These are phyloP conservation scores for Abelmoschus esculentus DNA, from an alignment of 345 rosid genomes.

Conservation along the genomic window DNA sequence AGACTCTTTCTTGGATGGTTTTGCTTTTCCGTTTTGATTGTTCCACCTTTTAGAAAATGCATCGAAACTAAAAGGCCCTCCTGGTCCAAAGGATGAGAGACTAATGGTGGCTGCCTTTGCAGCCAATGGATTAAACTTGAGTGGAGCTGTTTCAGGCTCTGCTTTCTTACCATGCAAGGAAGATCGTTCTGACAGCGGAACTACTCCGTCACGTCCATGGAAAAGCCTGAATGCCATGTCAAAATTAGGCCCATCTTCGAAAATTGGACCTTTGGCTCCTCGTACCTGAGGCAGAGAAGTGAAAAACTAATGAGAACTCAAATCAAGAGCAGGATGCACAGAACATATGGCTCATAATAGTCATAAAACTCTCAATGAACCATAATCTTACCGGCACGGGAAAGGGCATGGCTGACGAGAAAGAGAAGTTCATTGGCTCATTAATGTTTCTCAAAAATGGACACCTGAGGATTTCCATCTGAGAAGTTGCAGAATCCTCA, in stretches of 20 bases:
- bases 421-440: constrained; percentile 83
- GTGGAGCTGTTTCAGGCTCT: constrained; percentile 28
- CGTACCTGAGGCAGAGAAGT: constrained; percentile 33
- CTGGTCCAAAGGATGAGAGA: constrained; percentile 82
- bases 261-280: constrained; percentile 74
- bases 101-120: constrained; percentile 93
- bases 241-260: constrained; percentile 96
- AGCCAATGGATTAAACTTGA: constrained; percentile 79
- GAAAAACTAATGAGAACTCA: neutral
- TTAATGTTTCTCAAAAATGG: constrained; percentile 96
- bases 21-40: constrained; percentile 42
- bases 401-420: constrained; percentile 55
- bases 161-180: constrained; percentile 23
- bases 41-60: constrained; percentile 59
- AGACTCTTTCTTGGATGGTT: constrained; percentile 55
- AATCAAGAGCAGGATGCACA: neutral
- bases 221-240: constrained; percentile 85
- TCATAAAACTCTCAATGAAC: neutral
- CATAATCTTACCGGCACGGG: constrained; percentile 59
- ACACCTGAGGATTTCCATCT: constrained; percentile 54
- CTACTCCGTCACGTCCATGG: constrained; percentile 91
- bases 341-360: neutral
- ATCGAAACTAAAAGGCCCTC: constrained; percentile 81
- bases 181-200: constrained; percentile 67
- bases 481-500: constrained; percentile 46